A percentile compares a stretch with the other conserved stretches of the same genome.
Evolutionary conservation across 345 rosid genomes (phyloP).

Genomic region (Pistacia vera): DNA sequence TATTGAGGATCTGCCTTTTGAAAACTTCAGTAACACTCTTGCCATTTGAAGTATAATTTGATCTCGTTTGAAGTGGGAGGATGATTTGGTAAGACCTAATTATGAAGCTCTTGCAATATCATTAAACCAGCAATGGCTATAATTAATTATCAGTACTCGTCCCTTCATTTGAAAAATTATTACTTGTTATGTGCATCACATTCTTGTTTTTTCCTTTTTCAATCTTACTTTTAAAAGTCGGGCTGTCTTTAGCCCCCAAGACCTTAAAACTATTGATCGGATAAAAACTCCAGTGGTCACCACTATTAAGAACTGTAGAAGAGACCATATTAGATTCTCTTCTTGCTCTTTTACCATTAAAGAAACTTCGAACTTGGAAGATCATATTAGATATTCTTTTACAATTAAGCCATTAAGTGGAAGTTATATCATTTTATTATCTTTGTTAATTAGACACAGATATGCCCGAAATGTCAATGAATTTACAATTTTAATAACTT

Average conservation of each 20-base stretch:
- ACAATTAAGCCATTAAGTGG: no score
- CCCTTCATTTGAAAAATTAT: neutral
- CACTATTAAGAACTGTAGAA: no score
- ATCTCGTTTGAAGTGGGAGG: neutral
- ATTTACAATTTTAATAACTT: no score
- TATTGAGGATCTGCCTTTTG: slow-evolving; percentile 10
- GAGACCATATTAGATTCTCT: no score
- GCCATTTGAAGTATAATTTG: slow-evolving; percentile 4
- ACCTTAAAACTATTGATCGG: no score
- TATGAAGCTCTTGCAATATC: neutral
- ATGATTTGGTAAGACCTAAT: neutral
- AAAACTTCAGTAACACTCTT: slow-evolving; percentile 9
- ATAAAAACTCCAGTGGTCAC: no score
- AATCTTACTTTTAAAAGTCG: neutral
- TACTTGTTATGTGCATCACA: neutral
- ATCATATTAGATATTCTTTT: no score
- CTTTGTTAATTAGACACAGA: no score
- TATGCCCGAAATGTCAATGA: neutral
- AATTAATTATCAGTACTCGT: neutral
- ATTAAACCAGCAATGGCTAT: slow-evolving; percentile 8
- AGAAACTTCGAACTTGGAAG: rapidly evolving
- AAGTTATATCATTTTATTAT: no score
- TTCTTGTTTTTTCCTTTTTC: neutral
- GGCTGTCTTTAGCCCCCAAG: no score
- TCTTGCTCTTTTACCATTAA: no score